Conservation (phyloP, 2,329 filamentous ascomycete genomes). For the Coniochaeta sp. region DNA sequence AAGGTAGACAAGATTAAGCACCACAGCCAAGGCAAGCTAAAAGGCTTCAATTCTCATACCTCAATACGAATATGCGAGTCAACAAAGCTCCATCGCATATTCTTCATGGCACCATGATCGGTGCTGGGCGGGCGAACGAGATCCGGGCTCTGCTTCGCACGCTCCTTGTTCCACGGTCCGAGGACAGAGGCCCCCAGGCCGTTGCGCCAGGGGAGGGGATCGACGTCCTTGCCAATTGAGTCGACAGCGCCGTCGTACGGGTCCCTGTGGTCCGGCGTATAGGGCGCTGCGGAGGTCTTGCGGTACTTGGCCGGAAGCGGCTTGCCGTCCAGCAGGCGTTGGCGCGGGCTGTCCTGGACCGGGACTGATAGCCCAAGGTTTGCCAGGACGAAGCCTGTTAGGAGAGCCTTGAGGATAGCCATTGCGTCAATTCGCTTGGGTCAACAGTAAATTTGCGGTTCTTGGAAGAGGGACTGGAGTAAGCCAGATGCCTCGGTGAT, state of each 20-base stretch:
- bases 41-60: constrained; percentile 23
- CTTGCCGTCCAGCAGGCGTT: constrained; percentile 42
- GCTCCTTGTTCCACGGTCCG: constrained; percentile 62
- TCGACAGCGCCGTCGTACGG: constrained; percentile 58
- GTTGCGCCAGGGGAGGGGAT: constrained; percentile 59
- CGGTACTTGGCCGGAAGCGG: constrained; percentile 12
- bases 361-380: constrained; percentile 18
- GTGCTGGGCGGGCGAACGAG: constrained; percentile 65
- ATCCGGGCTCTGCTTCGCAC: constrained; percentile 65
- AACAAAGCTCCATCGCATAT: constrained; percentile 67
- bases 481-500: background rate
- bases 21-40: background rate
- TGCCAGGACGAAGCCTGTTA: constrained; percentile 14
- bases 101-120: constrained; percentile 62
- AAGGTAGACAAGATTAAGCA: background rate
- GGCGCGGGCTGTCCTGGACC: constrained; percentile 45
- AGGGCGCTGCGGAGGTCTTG: constrained; percentile 33
- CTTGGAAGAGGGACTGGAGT: background rate
- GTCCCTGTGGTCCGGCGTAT: constrained; percentile 52
- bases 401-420: constrained; percentile 4
- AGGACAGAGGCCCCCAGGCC: constrained; percentile 59
- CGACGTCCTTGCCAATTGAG: constrained; percentile 49
- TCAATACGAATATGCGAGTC: constrained; percentile 59
- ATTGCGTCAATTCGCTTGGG: too few species aligned
- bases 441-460: too few species aligned